phyloP scores from a whole-genome alignment of 768 basidiomycete genomes.

The Lyophyllum decastes region DNA sequence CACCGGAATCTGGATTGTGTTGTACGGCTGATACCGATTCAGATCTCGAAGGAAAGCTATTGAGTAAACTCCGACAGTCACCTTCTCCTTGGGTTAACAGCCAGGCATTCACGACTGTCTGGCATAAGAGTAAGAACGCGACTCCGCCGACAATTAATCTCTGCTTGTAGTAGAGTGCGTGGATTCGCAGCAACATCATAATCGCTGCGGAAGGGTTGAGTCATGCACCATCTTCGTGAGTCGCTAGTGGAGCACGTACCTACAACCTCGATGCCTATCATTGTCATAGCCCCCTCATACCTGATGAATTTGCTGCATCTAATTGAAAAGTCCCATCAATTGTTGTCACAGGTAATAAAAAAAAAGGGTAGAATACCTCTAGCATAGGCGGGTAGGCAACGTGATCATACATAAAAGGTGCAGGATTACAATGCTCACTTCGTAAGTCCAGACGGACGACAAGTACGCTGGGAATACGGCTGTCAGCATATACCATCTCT shows the following conservation, averaged over 20 bases:
- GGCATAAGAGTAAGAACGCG: slow-evolving; percentile 38
- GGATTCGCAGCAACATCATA: slow-evolving; percentile 60
- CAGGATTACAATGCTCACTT: slow-evolving; percentile 25
- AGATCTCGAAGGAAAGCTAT: background rate
- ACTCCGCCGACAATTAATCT: slow-evolving; percentile 30
- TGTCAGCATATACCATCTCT: background rate
- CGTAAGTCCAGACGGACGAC: slow-evolving; percentile 38
- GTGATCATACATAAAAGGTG: too few relatives aligned
- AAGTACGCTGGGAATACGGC: slow-evolving; percentile 34
- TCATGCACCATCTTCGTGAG: background rate
- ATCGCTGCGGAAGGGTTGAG: slow-evolving; percentile 23
- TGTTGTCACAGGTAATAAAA: background rate
- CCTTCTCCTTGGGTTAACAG: slow-evolving; percentile 52
- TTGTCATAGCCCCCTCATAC: slow-evolving; percentile 54
- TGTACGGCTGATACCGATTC: slow-evolving; percentile 32
- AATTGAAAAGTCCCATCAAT: background rate
- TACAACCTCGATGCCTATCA: slow-evolving; percentile 52
- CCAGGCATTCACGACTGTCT: slow-evolving; percentile 53
- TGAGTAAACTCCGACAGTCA: slow-evolving; percentile 21
- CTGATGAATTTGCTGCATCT: slow-evolving; percentile 45
- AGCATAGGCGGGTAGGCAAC: too few relatives aligned
- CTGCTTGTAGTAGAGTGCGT: slow-evolving; percentile 38
- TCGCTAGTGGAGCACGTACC: slow-evolving; percentile 22
- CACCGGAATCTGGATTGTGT: slow-evolving; percentile 38
- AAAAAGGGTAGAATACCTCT: background rate